Evolutionary conservation across 2,329 filamentous ascomycete species (phyloP).

Genomic region (Hypoxylon sp.): DNA sequence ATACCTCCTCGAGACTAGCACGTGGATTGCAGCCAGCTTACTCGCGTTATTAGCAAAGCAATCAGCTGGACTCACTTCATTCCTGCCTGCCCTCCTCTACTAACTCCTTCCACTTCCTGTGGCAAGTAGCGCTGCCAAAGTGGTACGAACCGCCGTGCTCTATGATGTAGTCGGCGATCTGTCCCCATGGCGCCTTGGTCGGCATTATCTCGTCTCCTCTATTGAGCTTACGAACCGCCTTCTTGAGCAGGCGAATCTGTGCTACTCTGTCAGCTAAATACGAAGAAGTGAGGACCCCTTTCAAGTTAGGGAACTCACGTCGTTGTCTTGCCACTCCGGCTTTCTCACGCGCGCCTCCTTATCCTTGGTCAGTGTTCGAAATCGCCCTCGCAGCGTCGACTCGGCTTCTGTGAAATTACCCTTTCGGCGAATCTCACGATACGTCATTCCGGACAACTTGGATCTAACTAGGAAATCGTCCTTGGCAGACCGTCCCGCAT

Average conservation of each 20-base stretch:
- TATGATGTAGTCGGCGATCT: slow-evolving; percentile 68
- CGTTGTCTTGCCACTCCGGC: slow-evolving; percentile 73
- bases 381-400: slow-evolving; percentile 79
- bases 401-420: slow-evolving; percentile 75
- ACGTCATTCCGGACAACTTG: slow-evolving; percentile 72
- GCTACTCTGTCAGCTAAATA: slow-evolving; percentile 9
- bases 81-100: slow-evolving; percentile 47
- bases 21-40: slow-evolving; percentile 24
- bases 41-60: slow-evolving; percentile 12
- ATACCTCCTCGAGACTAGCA: slow-evolving; percentile 28
- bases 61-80: slow-evolving; percentile 14
- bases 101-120: slow-evolving; percentile 70
- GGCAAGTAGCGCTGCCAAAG: slow-evolving; percentile 72
- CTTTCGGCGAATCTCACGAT: slow-evolving; percentile 72
- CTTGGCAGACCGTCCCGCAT: slow-evolving; percentile 54
- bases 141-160: slow-evolving; percentile 69
- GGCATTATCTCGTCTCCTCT: slow-evolving; percentile 52
- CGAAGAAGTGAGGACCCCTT: neutral
- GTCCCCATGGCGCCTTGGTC: slow-evolving; percentile 69
- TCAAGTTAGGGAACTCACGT: slow-evolving; percentile 67
- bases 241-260: slow-evolving; percentile 63
- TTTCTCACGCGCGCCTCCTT: slow-evolving; percentile 74
- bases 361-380: slow-evolving; percentile 75
- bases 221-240: slow-evolving; percentile 60
- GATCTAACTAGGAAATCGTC: slow-evolving; percentile 68